A percentile compares a stretch with the other conserved stretches of the same genome.
phyloP scores from a whole-genome alignment of 2,329 filamentous ascomycete genomes.

The Exserohilum turcica region DNA sequence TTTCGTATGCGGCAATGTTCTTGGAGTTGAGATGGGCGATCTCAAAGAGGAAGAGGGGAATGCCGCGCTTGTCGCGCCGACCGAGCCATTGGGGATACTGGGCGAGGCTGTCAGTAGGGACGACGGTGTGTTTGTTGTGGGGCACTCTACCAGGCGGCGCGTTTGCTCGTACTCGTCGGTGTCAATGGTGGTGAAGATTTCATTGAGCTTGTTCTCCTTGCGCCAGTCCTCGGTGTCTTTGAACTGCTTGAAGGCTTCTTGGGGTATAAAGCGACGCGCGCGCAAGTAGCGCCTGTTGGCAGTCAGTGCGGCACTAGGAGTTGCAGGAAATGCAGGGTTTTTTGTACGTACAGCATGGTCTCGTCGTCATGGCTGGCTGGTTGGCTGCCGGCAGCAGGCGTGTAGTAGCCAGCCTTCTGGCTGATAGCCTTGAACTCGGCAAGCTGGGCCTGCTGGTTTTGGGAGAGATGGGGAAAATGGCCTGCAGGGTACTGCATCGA shows the following conservation, averaged over 20 bases:
- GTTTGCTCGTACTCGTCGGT: constrained; percentile 82
- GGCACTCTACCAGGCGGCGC: constrained; percentile 67
- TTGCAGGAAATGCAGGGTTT: constrained; percentile 4
- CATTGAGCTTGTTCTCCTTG: constrained; percentile 74
- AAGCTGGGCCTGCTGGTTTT: constrained; percentile 70
- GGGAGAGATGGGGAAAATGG: constrained; percentile 78
- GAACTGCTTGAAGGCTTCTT: constrained; percentile 82
- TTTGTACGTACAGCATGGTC: constrained; percentile 65
- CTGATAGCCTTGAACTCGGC: constrained; percentile 72
- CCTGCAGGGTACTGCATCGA: constrained; percentile 70
- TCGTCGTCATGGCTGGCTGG: constrained; percentile 72
- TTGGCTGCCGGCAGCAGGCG: constrained; percentile 48
- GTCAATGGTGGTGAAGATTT: constrained; percentile 85
- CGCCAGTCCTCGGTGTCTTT: constrained; percentile 89
- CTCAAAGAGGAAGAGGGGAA: constrained; percentile 90
- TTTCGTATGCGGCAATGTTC: constrained; percentile 79
- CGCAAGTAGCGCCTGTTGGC: constrained; percentile 76
- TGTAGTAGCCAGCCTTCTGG: constrained; percentile 68
- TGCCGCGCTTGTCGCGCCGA: constrained; percentile 85
- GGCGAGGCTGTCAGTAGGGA: constrained; percentile 27
- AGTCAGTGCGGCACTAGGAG: constrained; percentile 31
- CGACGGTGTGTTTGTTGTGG: constrained; percentile 4
- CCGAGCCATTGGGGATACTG: constrained; percentile 96
- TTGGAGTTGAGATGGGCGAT: constrained; percentile 83
- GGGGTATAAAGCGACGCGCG: constrained; percentile 77